Evolutionary conservation across 1,139 yeast species (phyloP), one percentile per base, ranked within the genome.

Genomic region (Geotrichum fermentans): DNA sequence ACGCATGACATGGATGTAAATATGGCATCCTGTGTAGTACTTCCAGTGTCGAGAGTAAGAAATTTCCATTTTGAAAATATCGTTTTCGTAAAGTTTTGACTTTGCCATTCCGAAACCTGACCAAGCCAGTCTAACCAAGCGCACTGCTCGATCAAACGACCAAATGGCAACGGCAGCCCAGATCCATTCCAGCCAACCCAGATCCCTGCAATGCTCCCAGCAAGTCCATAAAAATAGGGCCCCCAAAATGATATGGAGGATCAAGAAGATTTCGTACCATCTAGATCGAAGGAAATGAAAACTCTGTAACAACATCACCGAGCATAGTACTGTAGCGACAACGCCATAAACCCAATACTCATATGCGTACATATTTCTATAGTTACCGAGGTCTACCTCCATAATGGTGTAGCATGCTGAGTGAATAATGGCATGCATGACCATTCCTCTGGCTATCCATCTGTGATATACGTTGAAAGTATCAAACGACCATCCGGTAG

Each of bases 401-500:
- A 33, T 38, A 40, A 50, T 16, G 14, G 52, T 52, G 44, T 65
- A 60, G 22, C 62, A 58, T 2, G 61, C 55, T 0, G 66, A 59
- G 45, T 69, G 73, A 17, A 67, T 57, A 1, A 68, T 36, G 0
- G 76, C 73, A 55, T 81, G 85, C 0, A 71, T 49, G 26, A 77
- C 71, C 45, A 77, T 64, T 20, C 76, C 63, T 52, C 87, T 65
- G 0, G 87, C 78, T 1, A 77, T 58, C 84, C 84, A 80, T 51
- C 79, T 67, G 61, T 82, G 88, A 56, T 73, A 75, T 24, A 78
- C 67, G 41, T 79, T 77, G 57, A 77, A 80, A 1, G 81, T 73
- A 14, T 82, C 73, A 58, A 75, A 78, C 34, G 80, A 74, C 78
- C 83, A 74, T 20, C 83, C 78, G 0, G 87, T 80, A 5, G 78